Evolutionary conservation across 75 land plant genomes (phyloP).

Genomic region (Picea glauca): DNA sequence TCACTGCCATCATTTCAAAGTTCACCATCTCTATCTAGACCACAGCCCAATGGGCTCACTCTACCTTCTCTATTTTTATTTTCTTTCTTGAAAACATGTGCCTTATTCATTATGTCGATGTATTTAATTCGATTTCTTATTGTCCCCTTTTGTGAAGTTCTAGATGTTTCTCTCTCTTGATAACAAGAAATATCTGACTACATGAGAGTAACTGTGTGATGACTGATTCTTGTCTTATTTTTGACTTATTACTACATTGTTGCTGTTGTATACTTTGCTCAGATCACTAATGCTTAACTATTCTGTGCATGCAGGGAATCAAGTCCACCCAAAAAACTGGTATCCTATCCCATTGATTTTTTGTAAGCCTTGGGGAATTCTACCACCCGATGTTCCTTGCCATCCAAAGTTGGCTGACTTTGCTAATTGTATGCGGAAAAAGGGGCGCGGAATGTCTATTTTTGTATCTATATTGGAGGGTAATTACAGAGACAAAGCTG

Average conservation of each 20-base stretch:
- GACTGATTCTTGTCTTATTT: no score
- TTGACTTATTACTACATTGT: background rate
- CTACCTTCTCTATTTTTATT: no score
- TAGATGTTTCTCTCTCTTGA: no score
- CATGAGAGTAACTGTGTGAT: no score
- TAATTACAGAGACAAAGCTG: constrained; percentile 80
- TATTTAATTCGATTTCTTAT: background rate
- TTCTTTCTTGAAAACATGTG: no score
- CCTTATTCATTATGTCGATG: no score
- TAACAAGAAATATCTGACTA: no score
- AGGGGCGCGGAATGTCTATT: constrained; percentile 97
- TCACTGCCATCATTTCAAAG: no score
- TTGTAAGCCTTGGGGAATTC: constrained; percentile 97
- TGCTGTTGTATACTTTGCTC: background rate
- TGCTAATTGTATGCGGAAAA: constrained; percentile 98
- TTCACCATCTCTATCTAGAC: no score
- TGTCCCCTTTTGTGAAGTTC: background rate
- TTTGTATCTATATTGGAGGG: constrained; percentile 94
- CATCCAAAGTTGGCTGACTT: constrained; percentile 99
- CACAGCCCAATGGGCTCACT: no score
- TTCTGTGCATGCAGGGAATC: constrained; percentile 60
- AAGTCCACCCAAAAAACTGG: constrained; percentile 99
- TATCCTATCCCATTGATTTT: constrained; percentile 94
- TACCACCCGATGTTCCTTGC: constrained; percentile 95
- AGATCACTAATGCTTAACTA: background rate